Evolutionary conservation across 192 early-diverging fungal species (phyloP), one percentile per base, ranked within the genome.

Genomic region (Gonapodya prolifera): DNA sequence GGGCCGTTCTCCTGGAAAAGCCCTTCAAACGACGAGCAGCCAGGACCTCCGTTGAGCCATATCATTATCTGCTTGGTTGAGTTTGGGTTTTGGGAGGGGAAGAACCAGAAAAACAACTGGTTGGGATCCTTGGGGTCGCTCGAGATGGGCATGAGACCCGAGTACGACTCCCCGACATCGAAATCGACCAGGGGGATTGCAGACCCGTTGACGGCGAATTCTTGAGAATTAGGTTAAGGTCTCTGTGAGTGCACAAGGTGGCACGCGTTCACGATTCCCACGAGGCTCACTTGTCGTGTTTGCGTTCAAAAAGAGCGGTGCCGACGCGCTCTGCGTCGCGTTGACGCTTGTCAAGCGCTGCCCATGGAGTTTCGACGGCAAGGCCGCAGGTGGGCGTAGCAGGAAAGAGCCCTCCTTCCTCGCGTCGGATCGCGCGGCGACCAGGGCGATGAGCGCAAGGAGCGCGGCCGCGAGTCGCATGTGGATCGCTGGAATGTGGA

Each of bases 101-200:
- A 92, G 78, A 86, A 95, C 92, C 92, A 93, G 81, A 92, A 95
- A 71, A 89, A 91, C 78, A 61, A 23, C 45, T 61, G 45, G 45
- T 61, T 61, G 8, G 45, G 45, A 61, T 61, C 45, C 45, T 8
- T 61, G 45, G 45, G 8, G 45, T 61, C 23, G 45, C 23, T 23
- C 45, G 45, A 61, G 45, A 61, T 61, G 8, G 45, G 45, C 8
- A 61, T 8, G 8, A 61, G 23, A 8, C 45, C 45, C 8, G 45
- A 8, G 23, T 61, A 61, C 45, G 45, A 61, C 45, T 61, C 45
- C 8, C 45, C 45, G 23, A 61, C 45, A 61, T 61, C 45, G 45
- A 61, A 61, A 23, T 61, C 45, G 8, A 61, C 45, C 8, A 61
- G 45, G 8, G 45, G 45, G 8, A 61, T 61, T 61, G 45, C 45